Evolutionary conservation across 352 stramenopile genomes (phyloP).

Genomic region (Phytophthora crassamura): DNA sequence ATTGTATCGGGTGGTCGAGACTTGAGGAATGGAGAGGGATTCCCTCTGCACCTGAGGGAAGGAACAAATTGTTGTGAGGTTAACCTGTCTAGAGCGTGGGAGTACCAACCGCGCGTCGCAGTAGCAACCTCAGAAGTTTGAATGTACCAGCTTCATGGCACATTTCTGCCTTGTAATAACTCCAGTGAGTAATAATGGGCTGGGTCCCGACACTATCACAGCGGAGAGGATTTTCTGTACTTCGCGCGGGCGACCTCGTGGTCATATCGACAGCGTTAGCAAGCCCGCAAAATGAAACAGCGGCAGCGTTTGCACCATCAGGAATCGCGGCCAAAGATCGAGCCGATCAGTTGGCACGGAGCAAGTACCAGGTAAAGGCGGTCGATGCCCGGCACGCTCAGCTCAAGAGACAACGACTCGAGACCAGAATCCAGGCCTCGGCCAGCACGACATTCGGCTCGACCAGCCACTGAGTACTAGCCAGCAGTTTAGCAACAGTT

Average conservation of each 20-base stretch:
- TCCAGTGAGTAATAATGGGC: too few relatives aligned
- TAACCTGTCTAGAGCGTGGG: too few relatives aligned
- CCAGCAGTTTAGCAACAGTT: background rate
- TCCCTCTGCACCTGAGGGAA: too few relatives aligned
- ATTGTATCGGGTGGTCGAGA: too few relatives aligned
- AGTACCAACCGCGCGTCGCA: too few relatives aligned
- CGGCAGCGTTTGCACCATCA: background rate
- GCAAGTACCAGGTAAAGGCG: slow-evolving; percentile 8
- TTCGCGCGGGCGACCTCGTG: background rate
- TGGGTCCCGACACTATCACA: too few relatives aligned
- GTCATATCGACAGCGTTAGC: slow-evolving; percentile 7
- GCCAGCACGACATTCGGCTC: background rate
- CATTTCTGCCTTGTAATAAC: too few relatives aligned
- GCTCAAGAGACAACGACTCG: background rate
- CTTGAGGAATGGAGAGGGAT: too few relatives aligned
- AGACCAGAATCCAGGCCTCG: slow-evolving; percentile 12
- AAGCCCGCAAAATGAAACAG: slow-evolving; percentile 1
- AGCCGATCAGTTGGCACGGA: slow-evolving; percentile 1
- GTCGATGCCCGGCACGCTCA: background rate
- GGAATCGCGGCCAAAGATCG: background rate
- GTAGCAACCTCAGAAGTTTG: too few relatives aligned
- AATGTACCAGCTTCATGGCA: too few relatives aligned
- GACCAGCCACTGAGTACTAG: background rate
- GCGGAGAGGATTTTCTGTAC: too few relatives aligned
- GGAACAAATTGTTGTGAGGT: too few relatives aligned